A percentile compares a stretch with the other conserved stretches of the same genome.
Conservation (phyloP, 2,329 filamentous ascomycete species). For the Acephala macrosclerotiorum region DNA sequence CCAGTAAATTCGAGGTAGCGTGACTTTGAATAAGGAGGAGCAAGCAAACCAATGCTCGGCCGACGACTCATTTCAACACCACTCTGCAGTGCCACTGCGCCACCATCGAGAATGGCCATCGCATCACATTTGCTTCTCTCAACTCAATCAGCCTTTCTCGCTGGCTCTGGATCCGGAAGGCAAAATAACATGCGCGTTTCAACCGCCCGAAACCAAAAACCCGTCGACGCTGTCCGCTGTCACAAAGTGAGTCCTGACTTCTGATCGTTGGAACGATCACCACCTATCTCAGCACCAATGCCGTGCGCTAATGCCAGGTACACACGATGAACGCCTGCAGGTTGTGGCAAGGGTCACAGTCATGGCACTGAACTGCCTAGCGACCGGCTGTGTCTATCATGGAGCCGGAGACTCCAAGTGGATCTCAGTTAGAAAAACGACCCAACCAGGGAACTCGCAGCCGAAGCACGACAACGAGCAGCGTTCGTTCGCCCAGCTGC, state of each 20-base stretch:
- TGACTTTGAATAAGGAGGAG: neutral
- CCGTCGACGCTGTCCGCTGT: constrained; percentile 28
- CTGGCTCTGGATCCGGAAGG: neutral
- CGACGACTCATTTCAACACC: constrained; percentile 5
- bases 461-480: neutral
- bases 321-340: constrained; percentile 5
- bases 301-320: constrained; percentile 24
- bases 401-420: constrained; percentile 18
- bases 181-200: constrained; percentile 14
- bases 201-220: constrained; percentile 5
- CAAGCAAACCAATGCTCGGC: neutral
- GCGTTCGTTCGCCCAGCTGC: neutral
- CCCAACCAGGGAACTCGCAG: neutral
- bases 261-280: neutral
- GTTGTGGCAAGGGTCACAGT: neutral
- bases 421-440: neutral
- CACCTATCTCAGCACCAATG: neutral
- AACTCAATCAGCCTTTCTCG: neutral
- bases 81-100: neutral
- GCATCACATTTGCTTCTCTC: neutral
- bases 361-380: constrained; percentile 12
- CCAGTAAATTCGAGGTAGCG: neutral
- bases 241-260: constrained; percentile 20
- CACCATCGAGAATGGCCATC: neutral
- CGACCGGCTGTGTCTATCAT: constrained; percentile 20